phyloP scores from a whole-genome alignment of 2,329 filamentous ascomycete species.

The Aspergillus puulaauensis region DNA sequence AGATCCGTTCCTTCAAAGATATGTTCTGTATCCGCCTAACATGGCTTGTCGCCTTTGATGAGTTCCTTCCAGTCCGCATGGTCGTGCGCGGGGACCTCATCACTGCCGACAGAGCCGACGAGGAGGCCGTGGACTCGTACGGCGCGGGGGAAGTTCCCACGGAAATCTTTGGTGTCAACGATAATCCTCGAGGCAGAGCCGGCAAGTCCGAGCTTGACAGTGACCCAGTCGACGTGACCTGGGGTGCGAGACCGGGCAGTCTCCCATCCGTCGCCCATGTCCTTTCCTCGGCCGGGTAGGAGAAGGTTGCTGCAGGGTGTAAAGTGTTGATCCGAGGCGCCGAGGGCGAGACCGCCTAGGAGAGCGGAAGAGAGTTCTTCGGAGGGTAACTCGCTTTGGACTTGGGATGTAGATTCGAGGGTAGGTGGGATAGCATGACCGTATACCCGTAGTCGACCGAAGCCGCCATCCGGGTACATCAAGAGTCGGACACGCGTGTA shows the following conservation, averaged over 20 bases:
- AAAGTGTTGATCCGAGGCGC: slow-evolving; percentile 44
- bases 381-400: slow-evolving; percentile 6
- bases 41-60: slow-evolving; percentile 36
- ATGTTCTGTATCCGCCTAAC: slow-evolving; percentile 43
- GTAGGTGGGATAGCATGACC: slow-evolving; percentile 41
- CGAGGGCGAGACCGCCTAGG: slow-evolving; percentile 40
- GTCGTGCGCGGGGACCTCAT: slow-evolving; percentile 33
- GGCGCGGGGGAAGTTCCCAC: slow-evolving; percentile 45
- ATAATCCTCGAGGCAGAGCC: slow-evolving; percentile 39
- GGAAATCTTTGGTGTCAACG: slow-evolving; percentile 47
- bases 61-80: slow-evolving; percentile 38
- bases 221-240: slow-evolving; percentile 45
- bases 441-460: slow-evolving; percentile 44
- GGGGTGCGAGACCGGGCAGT: slow-evolving; percentile 39
- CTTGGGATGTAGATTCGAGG: slow-evolving; percentile 4
- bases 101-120: slow-evolving; percentile 12
- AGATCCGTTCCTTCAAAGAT: slow-evolving; percentile 39
- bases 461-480: slow-evolving; percentile 49
- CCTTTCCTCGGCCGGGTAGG: slow-evolving; percentile 43
- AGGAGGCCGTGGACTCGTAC: slow-evolving; percentile 40
- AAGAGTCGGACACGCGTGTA: slow-evolving; percentile 45
- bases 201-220: slow-evolving; percentile 40
- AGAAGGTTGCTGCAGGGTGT: slow-evolving; percentile 42
- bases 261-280: slow-evolving; percentile 49
- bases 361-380: slow-evolving; percentile 45